These are phyloP conservation scores for Pythium periplocum DNA, from an alignment of 352 stramenopile species.

Conservation along the genomic window DNA sequence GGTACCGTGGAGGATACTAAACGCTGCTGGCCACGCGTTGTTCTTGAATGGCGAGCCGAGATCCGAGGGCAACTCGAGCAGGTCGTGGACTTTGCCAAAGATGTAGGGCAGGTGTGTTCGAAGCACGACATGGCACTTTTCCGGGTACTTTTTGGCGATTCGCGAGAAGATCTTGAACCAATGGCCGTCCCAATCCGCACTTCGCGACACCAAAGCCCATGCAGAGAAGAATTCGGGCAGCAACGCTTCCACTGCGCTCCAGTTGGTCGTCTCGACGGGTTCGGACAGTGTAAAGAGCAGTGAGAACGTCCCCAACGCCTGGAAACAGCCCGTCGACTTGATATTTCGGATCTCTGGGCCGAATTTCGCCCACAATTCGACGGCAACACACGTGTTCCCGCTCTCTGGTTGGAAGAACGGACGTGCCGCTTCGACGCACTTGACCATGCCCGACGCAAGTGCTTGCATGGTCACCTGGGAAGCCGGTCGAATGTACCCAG, in stretches of 20 bases:
- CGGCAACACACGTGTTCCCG: constrained; percentile 24
- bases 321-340: constrained; percentile 50
- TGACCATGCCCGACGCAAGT: constrained; percentile 35
- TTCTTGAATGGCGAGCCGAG: constrained; percentile 58
- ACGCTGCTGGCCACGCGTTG: constrained; percentile 48
- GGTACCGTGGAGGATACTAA: constrained; percentile 37
- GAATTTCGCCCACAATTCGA: constrained; percentile 51
- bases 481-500: constrained; percentile 27
- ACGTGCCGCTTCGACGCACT: constrained; percentile 47
- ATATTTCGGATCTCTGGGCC: constrained; percentile 31
- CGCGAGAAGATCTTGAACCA: constrained; percentile 72
- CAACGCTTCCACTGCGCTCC: constrained; percentile 16
- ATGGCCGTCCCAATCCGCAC: constrained; percentile 59
- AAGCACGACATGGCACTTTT: constrained; percentile 8
- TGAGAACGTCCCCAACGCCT: constrained; percentile 55
- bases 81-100: constrained; percentile 62
- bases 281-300: constrained; percentile 27
- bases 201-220: constrained; percentile 49
- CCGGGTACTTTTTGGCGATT: constrained; percentile 43
- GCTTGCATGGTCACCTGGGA: constrained; percentile 32
- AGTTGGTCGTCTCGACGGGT: constrained; percentile 10
- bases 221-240: constrained; percentile 51
- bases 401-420: constrained; percentile 29
- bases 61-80: constrained; percentile 58
- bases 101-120: constrained; percentile 45